Evolutionary conservation across 2,329 filamentous ascomycete species (phyloP), one percentile per base, ranked within the genome.

Genomic region (Didymosphaeria variabile): DNA sequence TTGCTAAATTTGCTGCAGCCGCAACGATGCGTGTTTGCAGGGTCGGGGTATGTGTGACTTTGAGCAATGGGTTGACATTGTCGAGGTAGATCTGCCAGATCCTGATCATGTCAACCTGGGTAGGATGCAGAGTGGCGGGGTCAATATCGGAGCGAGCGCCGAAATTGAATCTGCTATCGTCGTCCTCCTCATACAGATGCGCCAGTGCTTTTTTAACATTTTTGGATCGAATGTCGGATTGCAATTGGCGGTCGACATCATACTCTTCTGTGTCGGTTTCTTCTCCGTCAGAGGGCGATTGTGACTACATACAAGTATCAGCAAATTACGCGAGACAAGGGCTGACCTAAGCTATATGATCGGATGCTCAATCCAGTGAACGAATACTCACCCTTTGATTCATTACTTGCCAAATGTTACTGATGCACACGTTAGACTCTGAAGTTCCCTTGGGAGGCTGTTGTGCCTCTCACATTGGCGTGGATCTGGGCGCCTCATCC

Each of bases 1-100:
- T 79, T 73, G 38, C 86, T 78, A 70, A 85, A 82, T 59, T 82
- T 81, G 70, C 3, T 83, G 84, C 10, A 86, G 89, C 67, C 89
- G 87, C 58, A 88, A 84, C 42, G 91, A 82, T 61, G 84, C 85
- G 17, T 83, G 83, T 69, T 90, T 89, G 32, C 58, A 77, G 59
- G 5, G 70, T 75, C 7, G 74, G 72, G 7, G 67, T 66, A 51
- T 77, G 75, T 0, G 68, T 69, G 15, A 76, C 63, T 42, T 71
- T 72, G 17, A 76, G 51, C 5, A 76, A 54, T 8, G 75, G 73
- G 21, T 76, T 71, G n/a, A 76, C 61, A 34, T 75, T 75, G 15
- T 77, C 88, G 12, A 93, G 79, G 67, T 89, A 93, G 5, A 89
- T 81, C 72, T 93, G 89, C 91, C 91, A 94, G 8, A 94, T 83